Evolutionary conservation across 2,329 filamentous ascomycete genomes (phyloP).

Genomic region (Fusarium buxicola): DNA sequence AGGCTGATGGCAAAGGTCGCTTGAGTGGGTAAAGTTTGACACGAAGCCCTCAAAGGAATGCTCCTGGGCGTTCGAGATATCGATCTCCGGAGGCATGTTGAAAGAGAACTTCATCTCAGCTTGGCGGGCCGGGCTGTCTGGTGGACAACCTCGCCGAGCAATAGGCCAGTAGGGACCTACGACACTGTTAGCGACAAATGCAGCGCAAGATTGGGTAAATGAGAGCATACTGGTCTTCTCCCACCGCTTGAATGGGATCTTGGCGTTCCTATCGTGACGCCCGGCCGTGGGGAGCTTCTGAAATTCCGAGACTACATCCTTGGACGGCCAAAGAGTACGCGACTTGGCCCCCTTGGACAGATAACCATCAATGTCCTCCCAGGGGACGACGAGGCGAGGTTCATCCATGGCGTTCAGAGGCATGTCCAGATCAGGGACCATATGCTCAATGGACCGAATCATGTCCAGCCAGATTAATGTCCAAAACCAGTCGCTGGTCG

Average conservation of each 20-base stretch:
- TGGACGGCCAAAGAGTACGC: slow-evolving; percentile 56
- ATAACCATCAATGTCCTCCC: slow-evolving; percentile 68
- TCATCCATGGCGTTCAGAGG: slow-evolving; percentile 76
- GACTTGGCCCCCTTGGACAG: slow-evolving; percentile 65
- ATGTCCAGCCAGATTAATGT: slow-evolving; percentile 67
- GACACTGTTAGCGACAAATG: slow-evolving; percentile 14
- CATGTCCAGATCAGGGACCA: slow-evolving; percentile 75
- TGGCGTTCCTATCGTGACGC: slow-evolving; percentile 50
- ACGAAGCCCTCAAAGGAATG: slow-evolving; percentile 69
- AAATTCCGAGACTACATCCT: slow-evolving; percentile 59
- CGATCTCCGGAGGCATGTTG: slow-evolving; percentile 57
- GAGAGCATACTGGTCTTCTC: slow-evolving; percentile 60
- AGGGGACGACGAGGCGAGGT: slow-evolving; percentile 71
- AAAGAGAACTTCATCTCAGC: slow-evolving; percentile 58
- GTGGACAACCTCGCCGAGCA: slow-evolving; percentile 69
- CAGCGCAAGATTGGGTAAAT: background rate
- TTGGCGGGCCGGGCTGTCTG: slow-evolving; percentile 69
- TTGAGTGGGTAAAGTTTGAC: slow-evolving; percentile 69
- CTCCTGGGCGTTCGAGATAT: slow-evolving; percentile 57
- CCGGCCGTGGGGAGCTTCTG: slow-evolving; percentile 55
- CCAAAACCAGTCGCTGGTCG: slow-evolving; percentile 68
- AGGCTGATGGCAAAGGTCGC: slow-evolving; percentile 74
- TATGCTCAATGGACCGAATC: slow-evolving; percentile 63
- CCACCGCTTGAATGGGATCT: slow-evolving; percentile 59
- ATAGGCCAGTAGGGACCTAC: slow-evolving; percentile 68